A percentile compares a stretch with the other conserved stretches of the same genome.
Conservation (phyloP, 352 stramenopile species). For the Phytophthora litchii region DNA sequence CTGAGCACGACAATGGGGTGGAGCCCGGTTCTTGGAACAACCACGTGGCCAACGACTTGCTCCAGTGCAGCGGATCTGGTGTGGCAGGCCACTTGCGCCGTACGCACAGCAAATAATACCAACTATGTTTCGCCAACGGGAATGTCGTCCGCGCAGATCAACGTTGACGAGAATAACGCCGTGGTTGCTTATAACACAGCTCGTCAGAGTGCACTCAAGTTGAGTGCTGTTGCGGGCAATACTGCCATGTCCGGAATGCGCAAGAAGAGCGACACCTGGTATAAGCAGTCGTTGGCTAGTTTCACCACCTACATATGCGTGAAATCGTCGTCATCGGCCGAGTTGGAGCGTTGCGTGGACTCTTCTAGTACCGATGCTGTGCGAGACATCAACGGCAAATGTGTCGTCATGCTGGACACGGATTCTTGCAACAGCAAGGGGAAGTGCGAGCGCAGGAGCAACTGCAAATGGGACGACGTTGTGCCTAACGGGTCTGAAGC, state of each 20-base stretch:
- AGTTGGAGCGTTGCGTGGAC: conserved; percentile 69
- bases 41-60: conserved; percentile 45
- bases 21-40: conserved; percentile 14
- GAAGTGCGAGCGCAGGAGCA: conserved; percentile 72
- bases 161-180: conserved; percentile 61
- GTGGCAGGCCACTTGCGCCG: conserved; percentile 67
- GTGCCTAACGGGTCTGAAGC: conserved; percentile 38
- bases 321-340: conserved; percentile 43
- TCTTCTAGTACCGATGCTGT: conserved; percentile 52
- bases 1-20: conserved; percentile 24
- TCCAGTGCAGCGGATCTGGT: conserved; percentile 49
- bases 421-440: conserved; percentile 65
- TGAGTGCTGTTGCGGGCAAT: conserved; percentile 61
- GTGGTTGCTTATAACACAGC: conserved; percentile 70
- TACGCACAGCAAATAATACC: conserved; percentile 54
- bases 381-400: conserved; percentile 55
- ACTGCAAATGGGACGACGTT: conserved; percentile 84
- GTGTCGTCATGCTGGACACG: conserved; percentile 52
- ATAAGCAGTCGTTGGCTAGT: conserved; percentile 65
- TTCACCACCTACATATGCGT: conserved; percentile 79
- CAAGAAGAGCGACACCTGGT: conserved; percentile 71
- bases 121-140: conserved; percentile 63
- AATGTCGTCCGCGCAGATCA: conserved; percentile 63
- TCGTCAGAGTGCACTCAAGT: conserved; percentile 70
- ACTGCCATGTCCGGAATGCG: conserved; percentile 74